phyloP scores from a whole-genome alignment of 2,329 filamentous ascomycete genomes.

The Pleurostoma richardsiae region DNA sequence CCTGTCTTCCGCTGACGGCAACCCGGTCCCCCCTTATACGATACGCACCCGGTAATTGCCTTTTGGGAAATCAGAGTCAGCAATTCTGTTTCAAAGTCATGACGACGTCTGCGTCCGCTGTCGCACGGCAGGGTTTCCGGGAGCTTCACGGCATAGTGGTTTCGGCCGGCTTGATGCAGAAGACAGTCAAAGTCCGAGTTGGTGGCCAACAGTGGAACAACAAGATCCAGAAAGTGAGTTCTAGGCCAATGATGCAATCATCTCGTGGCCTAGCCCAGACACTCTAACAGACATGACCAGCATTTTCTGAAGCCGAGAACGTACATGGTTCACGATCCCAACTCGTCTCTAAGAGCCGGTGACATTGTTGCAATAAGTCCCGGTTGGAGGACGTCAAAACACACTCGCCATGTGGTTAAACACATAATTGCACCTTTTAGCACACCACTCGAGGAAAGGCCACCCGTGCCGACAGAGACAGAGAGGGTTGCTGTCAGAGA shows the following conservation, averaged over 20 bases:
- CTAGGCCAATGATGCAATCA: neutral
- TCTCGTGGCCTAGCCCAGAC: neutral
- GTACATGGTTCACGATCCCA: slow-evolving; percentile 74
- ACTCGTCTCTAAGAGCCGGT: slow-evolving; percentile 65
- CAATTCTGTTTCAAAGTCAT: slow-evolving; percentile 15
- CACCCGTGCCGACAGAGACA: slow-evolving; percentile 59
- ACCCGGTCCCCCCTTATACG: too few relatives aligned
- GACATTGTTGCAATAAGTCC: slow-evolving; percentile 69
- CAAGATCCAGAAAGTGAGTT: slow-evolving; percentile 63
- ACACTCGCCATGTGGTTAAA: slow-evolving; percentile 70
- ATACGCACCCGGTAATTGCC: too few relatives aligned
- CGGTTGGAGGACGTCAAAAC: slow-evolving; percentile 59
- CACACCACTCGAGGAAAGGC: slow-evolving; percentile 56
- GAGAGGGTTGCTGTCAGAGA: slow-evolving; percentile 54
- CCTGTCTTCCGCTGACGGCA: too few relatives aligned
- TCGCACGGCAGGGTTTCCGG: slow-evolving; percentile 38
- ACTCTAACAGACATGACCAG: slow-evolving; percentile 31
- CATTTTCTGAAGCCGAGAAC: slow-evolving; percentile 60
- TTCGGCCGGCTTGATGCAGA: slow-evolving; percentile 71
- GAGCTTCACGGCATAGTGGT: slow-evolving; percentile 66
- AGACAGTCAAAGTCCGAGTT: slow-evolving; percentile 74
- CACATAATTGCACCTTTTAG: slow-evolving; percentile 68
- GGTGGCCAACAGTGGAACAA: slow-evolving; percentile 69
- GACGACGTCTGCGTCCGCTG: slow-evolving; percentile 26
- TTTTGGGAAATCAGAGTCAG: too few relatives aligned